A percentile compares a stretch with the other conserved stretches of the same genome.
Conservation (phyloP, 202 grass and related monocot species). For the Schoenoplectus triqueter region DNA sequence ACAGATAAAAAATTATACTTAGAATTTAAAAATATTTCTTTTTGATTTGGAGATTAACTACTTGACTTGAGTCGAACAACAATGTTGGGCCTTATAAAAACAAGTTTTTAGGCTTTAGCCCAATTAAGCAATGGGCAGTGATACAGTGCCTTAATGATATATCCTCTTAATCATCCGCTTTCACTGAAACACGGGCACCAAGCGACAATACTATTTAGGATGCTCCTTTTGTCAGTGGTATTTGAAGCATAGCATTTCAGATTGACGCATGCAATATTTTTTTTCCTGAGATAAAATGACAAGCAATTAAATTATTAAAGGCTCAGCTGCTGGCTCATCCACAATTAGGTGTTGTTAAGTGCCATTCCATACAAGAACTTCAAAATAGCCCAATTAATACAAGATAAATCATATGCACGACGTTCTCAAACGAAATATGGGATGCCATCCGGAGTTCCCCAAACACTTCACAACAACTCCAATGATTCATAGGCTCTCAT, state of each 20-base stretch:
- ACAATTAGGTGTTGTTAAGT: not conserved
- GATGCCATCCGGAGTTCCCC: slow-evolving; percentile 33
- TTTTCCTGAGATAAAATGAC: not conserved
- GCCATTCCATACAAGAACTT: not conserved
- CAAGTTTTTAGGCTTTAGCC: not conserved
- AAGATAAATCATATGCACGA: not conserved
- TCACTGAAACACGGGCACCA: too few species aligned
- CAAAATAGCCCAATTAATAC: not conserved
- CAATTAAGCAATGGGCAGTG: not conserved
- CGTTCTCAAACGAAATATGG: slow-evolving; percentile 22
- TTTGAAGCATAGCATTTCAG: too few species aligned
- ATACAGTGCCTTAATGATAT: too few species aligned
- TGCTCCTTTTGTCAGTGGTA: too few species aligned
- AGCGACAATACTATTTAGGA: too few species aligned
- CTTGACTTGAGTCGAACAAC: not conserved
- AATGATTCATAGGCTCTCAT: too few species aligned
- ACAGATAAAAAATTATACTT: too few species aligned
- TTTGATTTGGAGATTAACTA: not conserved
- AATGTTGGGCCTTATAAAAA: not conserved
- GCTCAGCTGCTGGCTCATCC: not conserved
- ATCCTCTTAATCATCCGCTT: too few species aligned
- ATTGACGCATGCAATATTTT: too few species aligned
- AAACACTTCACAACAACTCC: slow-evolving; percentile 40
- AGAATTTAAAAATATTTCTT: too few species aligned
- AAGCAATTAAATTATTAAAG: not conserved